Percentiles rank a stretch among this genome's conserved stretches.
Evolutionary conservation across 108 stramenopile species (phyloP).

Genomic region (Licmophora abbreviata): DNA sequence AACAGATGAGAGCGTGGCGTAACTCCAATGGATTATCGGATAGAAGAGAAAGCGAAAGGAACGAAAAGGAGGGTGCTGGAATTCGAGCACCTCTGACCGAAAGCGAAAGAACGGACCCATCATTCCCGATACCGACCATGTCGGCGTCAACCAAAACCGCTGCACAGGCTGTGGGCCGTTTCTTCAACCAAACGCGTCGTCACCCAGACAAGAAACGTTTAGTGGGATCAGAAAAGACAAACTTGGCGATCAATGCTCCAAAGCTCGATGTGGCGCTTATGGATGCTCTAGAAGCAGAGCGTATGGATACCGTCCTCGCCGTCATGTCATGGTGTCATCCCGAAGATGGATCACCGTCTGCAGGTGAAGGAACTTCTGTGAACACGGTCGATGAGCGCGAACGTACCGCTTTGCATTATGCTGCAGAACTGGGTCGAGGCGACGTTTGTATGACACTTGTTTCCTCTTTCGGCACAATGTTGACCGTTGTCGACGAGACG

Average conservation of each 20-base stretch:
- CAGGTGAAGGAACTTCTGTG: constrained; percentile 24
- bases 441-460: constrained; percentile 34
- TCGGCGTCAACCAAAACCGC: no score
- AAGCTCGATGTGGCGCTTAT: neutral
- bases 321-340: constrained; percentile 28
- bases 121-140: no score
- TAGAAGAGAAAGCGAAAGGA: no score
- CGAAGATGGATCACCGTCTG: constrained; percentile 6
- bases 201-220: constrained; percentile 2
- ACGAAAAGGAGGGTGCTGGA: no score
- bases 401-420: constrained; percentile 46
- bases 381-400: constrained; percentile 39
- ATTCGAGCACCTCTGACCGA: no score
- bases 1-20: no score
- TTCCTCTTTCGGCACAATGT: constrained; percentile 29
- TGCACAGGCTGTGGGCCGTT: constrained; percentile 8
- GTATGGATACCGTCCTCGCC: constrained; percentile 23
- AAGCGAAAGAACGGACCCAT: no score
- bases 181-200: constrained; percentile 2
- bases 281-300: constrained; percentile 1
- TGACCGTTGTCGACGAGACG: constrained; percentile 44
- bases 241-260: neutral
- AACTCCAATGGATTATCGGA: no score
- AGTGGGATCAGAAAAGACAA: neutral
- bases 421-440: constrained; percentile 35